phyloP scores from a whole-genome alignment of 306 rosid genomes.

The Comarum palustre region DNA sequence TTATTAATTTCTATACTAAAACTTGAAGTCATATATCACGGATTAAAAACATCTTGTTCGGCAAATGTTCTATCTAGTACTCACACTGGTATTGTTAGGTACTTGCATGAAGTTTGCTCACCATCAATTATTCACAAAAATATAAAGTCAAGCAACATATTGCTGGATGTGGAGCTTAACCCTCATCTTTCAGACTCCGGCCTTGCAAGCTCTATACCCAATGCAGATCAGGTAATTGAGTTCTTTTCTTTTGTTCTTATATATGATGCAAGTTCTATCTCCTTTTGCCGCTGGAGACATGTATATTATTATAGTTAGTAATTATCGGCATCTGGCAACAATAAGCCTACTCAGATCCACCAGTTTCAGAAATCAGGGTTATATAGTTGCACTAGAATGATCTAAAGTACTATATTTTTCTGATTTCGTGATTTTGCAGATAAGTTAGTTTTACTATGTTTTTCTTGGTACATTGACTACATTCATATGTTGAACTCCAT shows the following conservation, averaged over 20 bases:
- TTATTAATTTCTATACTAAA: background rate
- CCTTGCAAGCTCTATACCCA: slow-evolving; percentile 67
- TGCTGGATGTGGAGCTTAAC: slow-evolving; percentile 78
- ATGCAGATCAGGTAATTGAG: slow-evolving; percentile 61
- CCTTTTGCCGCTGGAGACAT: background rate
- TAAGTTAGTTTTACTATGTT: background rate
- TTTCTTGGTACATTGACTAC: background rate
- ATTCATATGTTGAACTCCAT: background rate
- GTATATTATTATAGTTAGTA: background rate
- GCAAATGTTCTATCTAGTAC: slow-evolving; percentile 22
- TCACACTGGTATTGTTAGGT: slow-evolving; percentile 47
- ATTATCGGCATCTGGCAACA: background rate
- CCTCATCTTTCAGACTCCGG: slow-evolving; percentile 94
- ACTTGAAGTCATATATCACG: background rate
- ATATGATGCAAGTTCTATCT: background rate
- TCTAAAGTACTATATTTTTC: background rate
- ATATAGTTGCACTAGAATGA: background rate
- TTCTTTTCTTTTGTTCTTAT: background rate
- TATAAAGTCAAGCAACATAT: slow-evolving; percentile 81
- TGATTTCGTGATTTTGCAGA: background rate
- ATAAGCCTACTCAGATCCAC: background rate
- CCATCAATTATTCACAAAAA: slow-evolving; percentile 89
- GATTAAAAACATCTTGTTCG: background rate
- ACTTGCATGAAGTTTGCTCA: slow-evolving; percentile 94
- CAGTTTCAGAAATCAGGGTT: slow-evolving; percentile 9